These are phyloP conservation scores for Penicillium cosmopolitanum DNA, from an alignment of 495 filamentous ascomycete species.

Conservation along the genomic window DNA sequence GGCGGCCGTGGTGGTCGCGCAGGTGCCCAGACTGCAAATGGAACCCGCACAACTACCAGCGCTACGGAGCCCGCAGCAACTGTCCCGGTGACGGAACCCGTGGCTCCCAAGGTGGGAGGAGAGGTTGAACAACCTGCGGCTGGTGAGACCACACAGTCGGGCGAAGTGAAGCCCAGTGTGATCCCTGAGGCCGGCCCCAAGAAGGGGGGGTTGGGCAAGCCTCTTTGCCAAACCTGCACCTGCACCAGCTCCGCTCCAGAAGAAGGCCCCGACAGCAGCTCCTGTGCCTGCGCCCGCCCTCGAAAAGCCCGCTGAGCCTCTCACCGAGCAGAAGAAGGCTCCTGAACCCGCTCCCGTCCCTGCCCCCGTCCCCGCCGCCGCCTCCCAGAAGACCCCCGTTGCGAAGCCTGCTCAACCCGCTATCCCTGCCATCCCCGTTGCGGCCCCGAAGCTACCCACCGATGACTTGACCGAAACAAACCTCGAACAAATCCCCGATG, in stretches of 20 bases:
- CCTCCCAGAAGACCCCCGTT: constrained; percentile 35
- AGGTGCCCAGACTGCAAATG: constrained; percentile 58
- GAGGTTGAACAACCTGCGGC: constrained; percentile 36
- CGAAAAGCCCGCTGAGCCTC: constrained; percentile 23
- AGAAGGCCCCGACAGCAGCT: constrained; percentile 34
- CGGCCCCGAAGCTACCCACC: constrained; percentile 66
- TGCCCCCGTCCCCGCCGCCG: constrained; percentile 30
- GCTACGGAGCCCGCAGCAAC: constrained; percentile 33
- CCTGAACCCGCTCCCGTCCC: constrained; percentile 33
- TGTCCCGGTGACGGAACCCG: constrained; percentile 49
- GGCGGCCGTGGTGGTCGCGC: constrained; percentile 73
- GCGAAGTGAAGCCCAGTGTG: constrained; percentile 47
- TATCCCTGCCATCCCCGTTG: constrained; percentile 52
- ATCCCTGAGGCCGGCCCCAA: constrained; percentile 41
- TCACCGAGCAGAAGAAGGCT: constrained; percentile 31
- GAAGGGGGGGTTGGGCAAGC: constrained; percentile 67
- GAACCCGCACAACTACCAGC: constrained; percentile 46
- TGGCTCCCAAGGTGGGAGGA: constrained; percentile 28
- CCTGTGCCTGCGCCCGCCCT: constrained; percentile 26
- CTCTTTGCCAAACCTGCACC: constrained; percentile 58
- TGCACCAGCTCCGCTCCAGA: constrained; percentile 42
- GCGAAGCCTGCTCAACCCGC: constrained; percentile 32
- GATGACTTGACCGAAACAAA: constrained; percentile 89
- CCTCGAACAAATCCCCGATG: constrained; percentile 84
- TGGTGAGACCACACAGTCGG: constrained; percentile 28